Base-by-base conservation (phyloP, 1,284 basidiomycete species). In the Ustilago sp. region DNA sequence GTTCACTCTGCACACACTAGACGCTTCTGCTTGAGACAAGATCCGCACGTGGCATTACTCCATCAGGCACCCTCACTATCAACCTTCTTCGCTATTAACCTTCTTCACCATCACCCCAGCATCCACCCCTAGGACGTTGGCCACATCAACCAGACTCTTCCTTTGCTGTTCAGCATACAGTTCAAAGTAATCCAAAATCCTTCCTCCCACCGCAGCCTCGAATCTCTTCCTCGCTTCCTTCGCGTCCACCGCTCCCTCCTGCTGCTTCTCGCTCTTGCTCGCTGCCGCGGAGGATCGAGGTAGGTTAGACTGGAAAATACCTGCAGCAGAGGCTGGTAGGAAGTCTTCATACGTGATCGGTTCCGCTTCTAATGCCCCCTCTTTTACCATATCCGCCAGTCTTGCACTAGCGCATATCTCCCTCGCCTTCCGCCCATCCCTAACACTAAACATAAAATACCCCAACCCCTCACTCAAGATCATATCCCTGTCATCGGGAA, bases 311-410 rank as follows among this genome's bases (percentile, higher is more conserved):
- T 86, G 86, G 79, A 88, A 88, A 62, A 88, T 88, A 11, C 87
- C 87, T 1, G 87, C 87, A 8, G 87, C 87, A 3, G 82, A 85
- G 3, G 87, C 87, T 0, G 87, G 87, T 15, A 88, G 70, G 71
- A 88, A 88, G 65, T 88, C 87, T 66, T 88, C 87, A 68, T 88
- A 88, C 8, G 86, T 85, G 23, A 88, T 83, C 8, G 87, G 86
- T 39, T 82, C 79, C 41, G 77, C 82, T 1, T 61, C 68, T 23
- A 87, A 80, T 12, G 77, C 67, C 0, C 87, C 87, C 1, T 63
- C 59, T 6, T 59, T 36, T 23, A 87, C 76, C 43, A 87, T 83
- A 36, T 62, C 65, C 9, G 75, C 72, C 3, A 83, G 32, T 38
- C 58, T 3, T n/a, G 34, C 51, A 47, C 55, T 48, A 4, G 34